Conservation (phyloP, 2,329 filamentous ascomycete genomes). For the Colletotrichum aenigma region DNA sequence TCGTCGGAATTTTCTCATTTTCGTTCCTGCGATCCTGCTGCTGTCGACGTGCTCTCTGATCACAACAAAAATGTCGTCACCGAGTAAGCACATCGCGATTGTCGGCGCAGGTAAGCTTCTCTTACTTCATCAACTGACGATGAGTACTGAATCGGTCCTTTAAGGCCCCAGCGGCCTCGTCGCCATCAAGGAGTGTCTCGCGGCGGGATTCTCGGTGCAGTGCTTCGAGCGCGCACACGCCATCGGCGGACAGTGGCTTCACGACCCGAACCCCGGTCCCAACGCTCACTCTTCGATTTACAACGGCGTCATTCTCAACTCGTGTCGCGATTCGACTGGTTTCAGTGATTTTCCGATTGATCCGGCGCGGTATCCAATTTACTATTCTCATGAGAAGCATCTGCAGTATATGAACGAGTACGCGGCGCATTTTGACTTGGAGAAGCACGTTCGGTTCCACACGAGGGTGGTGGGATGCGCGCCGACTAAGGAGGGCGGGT, state of each 20-base stretch:
- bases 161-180: conserved; percentile 37
- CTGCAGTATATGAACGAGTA: conserved; percentile 39
- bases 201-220: conserved; percentile 35
- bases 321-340: conserved; percentile 38
- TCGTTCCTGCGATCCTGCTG: not conserved
- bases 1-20: not conserved
- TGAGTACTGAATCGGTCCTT: not conserved
- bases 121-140: too few relatives aligned
- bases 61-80: not conserved
- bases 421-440: conserved; percentile 36
- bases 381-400: conserved; percentile 37
- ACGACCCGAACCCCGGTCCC: conserved; percentile 29
- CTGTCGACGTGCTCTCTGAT: not conserved
- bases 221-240: conserved; percentile 36
- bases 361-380: conserved; percentile 38
- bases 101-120: conserved; percentile 25
- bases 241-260: conserved; percentile 43
- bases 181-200: conserved; percentile 41
- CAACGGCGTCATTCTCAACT: conserved; percentile 38
- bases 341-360: conserved; percentile 45
- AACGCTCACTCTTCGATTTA: conserved; percentile 37
- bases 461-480: conserved; percentile 34
- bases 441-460: conserved; percentile 35
- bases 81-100: conserved; percentile 23
- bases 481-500: conserved; percentile 28